Conservation (phyloP, 352 stramenopile species). For the Pythium graminicola region DNA sequence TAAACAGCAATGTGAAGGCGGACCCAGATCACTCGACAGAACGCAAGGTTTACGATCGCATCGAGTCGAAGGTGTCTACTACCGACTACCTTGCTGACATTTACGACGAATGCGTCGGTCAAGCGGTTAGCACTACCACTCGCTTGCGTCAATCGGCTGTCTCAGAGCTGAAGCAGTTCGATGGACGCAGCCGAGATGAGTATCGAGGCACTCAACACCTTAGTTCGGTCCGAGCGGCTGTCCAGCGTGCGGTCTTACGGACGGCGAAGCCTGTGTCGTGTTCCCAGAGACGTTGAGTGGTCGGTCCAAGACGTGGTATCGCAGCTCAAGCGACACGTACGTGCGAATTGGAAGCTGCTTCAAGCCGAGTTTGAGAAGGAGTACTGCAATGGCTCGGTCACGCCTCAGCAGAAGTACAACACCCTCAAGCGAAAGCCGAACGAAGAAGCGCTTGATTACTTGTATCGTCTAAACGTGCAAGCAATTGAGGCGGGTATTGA, state of each 20-base stretch:
- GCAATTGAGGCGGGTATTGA: background rate
- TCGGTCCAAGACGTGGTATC: conserved; percentile 17
- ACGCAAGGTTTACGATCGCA: too few species aligned
- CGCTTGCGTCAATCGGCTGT: conserved; percentile 5
- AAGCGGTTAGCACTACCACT: conserved; percentile 7
- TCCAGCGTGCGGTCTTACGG: conserved; percentile 7
- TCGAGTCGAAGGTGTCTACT: background rate
- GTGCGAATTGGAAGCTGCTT: conserved; percentile 2
- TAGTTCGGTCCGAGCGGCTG: conserved; percentile 3
- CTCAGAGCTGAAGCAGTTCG: conserved; percentile 16
- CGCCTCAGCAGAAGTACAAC: conserved; percentile 8
- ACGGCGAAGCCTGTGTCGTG: conserved; percentile 7
- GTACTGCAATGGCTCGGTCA: conserved; percentile 11
- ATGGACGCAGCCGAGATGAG: conserved; percentile 13
- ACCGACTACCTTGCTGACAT: conserved; percentile 19
- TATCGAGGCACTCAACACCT: background rate
- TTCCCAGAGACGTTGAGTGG: conserved; percentile 8
- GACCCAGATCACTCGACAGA: background rate
- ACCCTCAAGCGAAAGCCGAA: conserved; percentile 1
- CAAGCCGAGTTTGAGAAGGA: conserved; percentile 15
- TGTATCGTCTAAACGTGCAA: conserved; percentile 20
- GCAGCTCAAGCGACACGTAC: conserved; percentile 1
- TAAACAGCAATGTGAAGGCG: background rate
- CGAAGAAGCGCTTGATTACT: conserved; percentile 18
- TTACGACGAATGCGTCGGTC: conserved; percentile 11